These are phyloP conservation scores for Russula sp. DNA, from an alignment of 768 basidiomycete genomes.

Conservation along the genomic window DNA sequence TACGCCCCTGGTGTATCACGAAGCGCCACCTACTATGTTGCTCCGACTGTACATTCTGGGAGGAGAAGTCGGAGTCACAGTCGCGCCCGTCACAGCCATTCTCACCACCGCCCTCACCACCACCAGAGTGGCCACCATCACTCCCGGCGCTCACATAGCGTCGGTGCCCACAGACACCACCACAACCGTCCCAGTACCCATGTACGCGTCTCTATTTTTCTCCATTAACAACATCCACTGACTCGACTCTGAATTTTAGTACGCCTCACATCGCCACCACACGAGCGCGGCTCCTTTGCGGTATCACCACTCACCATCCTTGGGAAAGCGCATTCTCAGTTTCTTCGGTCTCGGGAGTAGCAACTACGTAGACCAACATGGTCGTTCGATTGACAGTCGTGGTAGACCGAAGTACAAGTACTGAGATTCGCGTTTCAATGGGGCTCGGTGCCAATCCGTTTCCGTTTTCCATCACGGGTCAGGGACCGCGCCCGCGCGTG, in stretches of 20 bases:
- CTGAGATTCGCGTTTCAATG: constrained; percentile 7
- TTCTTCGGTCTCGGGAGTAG: constrained; percentile 39
- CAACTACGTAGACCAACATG: constrained; percentile 47
- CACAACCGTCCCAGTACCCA: constrained; percentile 16
- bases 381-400: constrained; percentile 36
- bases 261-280: constrained; percentile 11
- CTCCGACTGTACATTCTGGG: constrained; percentile 29
- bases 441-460: constrained; percentile 13
- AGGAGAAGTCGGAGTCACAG: constrained; percentile 28
- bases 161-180: constrained; percentile 13
- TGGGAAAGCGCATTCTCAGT: constrained; percentile 42
- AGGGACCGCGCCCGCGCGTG: constrained; percentile 16
- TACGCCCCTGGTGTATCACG: constrained; percentile 11
- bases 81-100: constrained; percentile 28
- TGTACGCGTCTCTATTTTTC: constrained; percentile 19
- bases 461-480: constrained; percentile 12
- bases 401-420: constrained; percentile 16
- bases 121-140: constrained; percentile 13
- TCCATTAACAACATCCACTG: neutral
- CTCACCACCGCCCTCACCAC: constrained; percentile 13
- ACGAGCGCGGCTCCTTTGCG: constrained; percentile 18
- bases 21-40: constrained; percentile 25
- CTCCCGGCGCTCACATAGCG: constrained; percentile 23
- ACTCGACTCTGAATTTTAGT: constrained; percentile 9
- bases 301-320: constrained; percentile 27